These are phyloP conservation scores for Elsinoe fawcettii DNA, from an alignment of 2,329 filamentous ascomycete species.

Conservation along the genomic window DNA sequence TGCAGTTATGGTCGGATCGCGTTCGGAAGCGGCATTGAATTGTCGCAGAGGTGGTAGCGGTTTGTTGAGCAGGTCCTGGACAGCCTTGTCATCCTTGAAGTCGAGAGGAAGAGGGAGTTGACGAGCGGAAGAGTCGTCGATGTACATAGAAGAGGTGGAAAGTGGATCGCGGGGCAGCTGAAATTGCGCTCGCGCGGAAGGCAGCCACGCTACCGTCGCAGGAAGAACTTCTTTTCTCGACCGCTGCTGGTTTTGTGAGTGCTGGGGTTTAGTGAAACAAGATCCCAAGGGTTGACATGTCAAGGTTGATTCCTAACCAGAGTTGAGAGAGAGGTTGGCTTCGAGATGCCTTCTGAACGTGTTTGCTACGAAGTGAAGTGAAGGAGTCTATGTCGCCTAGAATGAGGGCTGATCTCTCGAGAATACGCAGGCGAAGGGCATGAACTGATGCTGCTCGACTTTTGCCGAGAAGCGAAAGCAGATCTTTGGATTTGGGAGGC, in stretches of 20 bases:
- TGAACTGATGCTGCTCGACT: background rate
- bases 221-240: constrained; percentile 3
- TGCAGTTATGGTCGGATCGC: constrained; percentile 11
- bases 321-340: background rate
- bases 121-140: constrained; percentile 12
- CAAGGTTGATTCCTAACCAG: background rate
- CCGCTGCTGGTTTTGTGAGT: background rate
- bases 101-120: constrained; percentile 2
- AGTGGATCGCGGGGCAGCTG: constrained; percentile 13
- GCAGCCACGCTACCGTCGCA: constrained; percentile 15
- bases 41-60: constrained; percentile 15
- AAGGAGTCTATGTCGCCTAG: constrained; percentile 5
- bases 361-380: background rate
- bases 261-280: constrained; percentile 9
- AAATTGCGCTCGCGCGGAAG: constrained; percentile 15
- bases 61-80: constrained; percentile 14
- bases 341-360: background rate
- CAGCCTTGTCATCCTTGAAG: constrained; percentile 4
- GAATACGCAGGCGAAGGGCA: background rate
- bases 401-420: background rate
- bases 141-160: constrained; percentile 14
- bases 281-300: constrained; percentile 2
- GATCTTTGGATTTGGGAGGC: background rate
- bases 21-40: constrained; percentile 10
- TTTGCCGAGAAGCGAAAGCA: constrained; percentile 10